Base-by-base conservation (phyloP, 2,329 filamentous ascomycete genomes). In the Sporothrix mexicana region DNA sequence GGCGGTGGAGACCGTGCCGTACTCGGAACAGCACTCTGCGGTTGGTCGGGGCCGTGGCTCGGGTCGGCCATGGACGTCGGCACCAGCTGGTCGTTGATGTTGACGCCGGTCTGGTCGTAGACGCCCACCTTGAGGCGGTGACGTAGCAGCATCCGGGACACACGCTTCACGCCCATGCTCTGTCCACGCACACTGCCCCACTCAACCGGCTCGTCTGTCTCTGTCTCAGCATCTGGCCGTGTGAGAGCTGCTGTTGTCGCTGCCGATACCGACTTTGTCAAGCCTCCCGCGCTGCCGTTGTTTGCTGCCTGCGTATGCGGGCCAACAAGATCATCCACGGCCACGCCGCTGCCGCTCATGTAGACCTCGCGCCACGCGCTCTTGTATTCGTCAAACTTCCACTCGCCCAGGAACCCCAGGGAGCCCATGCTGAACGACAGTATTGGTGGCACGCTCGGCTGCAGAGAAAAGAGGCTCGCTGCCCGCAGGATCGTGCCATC, bases 381-480 rank as follows among this genome's bases (percentile, higher is more conserved):
- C 82, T 97, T 97, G 83, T 97, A 93, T 78, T 98, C 95, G 7
- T 87, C 86, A 80, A 98, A 98, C 78, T 96, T 97, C 95, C 95
- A 99, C 82, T 98, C 95, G 17, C 95, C 95, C 8, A 99, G 84
- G 77, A 99, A 99, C 0, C 96, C 96, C 0, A 99, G 84, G 0
- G 95, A 97, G 6, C 96, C 96, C 93, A 99, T 98, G 80, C 94
- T 97, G 79, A 99, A 99, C 1, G 93, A 94, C 8, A 99, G 85
- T 47, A 99, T 92, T 0, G 96, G 96, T 0, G 96, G 96, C 0
- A 99, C 95, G 59, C 90, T 90, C 1, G 88, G 86, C 61, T 93
- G 90, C 51, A 93, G 91, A 73, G 94, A 94, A 83, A 97, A 98
- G 5, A 98, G 87, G 71, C 92, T 95, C 1, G 93, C 92, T 0